A percentile compares a stretch with the other conserved stretches of the same genome.
Evolutionary conservation across 768 basidiomycete genomes (phyloP).

Genomic region (Kwoniella shandongensis): DNA sequence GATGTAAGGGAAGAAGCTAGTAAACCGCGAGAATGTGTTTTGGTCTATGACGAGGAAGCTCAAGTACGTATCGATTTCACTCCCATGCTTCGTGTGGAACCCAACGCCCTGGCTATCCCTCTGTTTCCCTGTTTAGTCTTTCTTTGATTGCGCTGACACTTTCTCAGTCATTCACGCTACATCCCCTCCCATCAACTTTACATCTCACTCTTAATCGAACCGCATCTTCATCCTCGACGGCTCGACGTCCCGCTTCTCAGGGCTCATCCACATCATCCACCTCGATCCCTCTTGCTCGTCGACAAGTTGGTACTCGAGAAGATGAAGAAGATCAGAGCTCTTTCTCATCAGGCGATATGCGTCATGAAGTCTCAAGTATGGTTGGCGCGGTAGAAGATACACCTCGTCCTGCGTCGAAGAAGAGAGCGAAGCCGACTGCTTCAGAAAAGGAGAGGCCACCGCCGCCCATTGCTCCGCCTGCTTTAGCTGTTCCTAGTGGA

Average conservation of each 20-base stretch:
- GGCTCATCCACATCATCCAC: slow-evolving; percentile 15
- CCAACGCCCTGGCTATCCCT: neutral
- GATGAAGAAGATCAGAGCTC: neutral
- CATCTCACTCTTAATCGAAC: slow-evolving; percentile 39
- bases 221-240: slow-evolving; percentile 9
- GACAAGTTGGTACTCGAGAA: neutral
- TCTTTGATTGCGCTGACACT: neutral
- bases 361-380: neutral
- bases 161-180: slow-evolving; percentile 34
- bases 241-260: slow-evolving; percentile 1
- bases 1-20: slow-evolving; percentile 37
- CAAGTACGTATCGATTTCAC: slow-evolving; percentile 25
- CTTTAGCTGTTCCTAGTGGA: neutral
- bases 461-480: neutral
- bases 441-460: neutral
- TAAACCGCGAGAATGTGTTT: slow-evolving; percentile 40
- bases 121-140: neutral
- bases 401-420: slow-evolving; percentile 2
- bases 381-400: slow-evolving; percentile 6
- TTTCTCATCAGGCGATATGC: neutral
- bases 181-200: slow-evolving; percentile 31
- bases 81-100: neutral
- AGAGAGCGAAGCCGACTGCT: neutral
- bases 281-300: slow-evolving; percentile 12
- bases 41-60: slow-evolving; percentile 31